Evolutionary conservation across 2,329 filamentous ascomycete species (phyloP), one percentile per base, ranked within the genome.

Genomic region (Alternaria angustiovoidea): DNA sequence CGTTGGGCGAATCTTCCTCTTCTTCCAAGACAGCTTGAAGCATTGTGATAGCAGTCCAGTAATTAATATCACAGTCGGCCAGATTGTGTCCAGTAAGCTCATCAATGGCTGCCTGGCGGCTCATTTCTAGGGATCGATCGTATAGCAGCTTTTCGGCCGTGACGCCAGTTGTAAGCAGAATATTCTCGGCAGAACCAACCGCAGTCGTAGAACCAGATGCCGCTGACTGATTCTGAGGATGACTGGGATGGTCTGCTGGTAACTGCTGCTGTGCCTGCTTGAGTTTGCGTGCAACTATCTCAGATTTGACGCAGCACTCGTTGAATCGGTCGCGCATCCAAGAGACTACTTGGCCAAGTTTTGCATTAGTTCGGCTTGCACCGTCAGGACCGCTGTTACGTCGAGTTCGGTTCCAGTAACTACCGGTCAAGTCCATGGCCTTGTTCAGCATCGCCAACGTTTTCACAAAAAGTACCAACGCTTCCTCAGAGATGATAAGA

Each of bases 131-230:
- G 0, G 95, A 95, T 47, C 95, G 91, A 70, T 99, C 95, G 75
- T 97, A 99, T 93, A 99, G 97, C 46, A 99, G 84, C 80, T 94
- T 97, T 81, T 98, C 95, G 0, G 95, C 95, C 22, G 93, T 97
- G 57, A 97, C 89, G 1, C 94, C 95, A 2, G 92, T 88, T 14
- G 92, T 96, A 26, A 99, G 85, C 48, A 91, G 87, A 26, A 97
- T 93, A 53, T 92, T 90, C 62, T 95, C 92, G 2, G 88, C 86
- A 16, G 90, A 89, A n/a, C 85, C 86, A 57, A 88, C 82, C 3
- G 83, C 83, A 14, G 85, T 84, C 1, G 84, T 84, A 3, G 86
- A 84, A 34, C 83, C 82, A 2, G 86, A 86, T 20, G 87, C 86
- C 28, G 84, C 78, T 3, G 86, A 86, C 55, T 92, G 89, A 69